Base-by-base conservation (phyloP, 495 filamentous ascomycete species). In the Trichocladium antarcticum region DNA sequence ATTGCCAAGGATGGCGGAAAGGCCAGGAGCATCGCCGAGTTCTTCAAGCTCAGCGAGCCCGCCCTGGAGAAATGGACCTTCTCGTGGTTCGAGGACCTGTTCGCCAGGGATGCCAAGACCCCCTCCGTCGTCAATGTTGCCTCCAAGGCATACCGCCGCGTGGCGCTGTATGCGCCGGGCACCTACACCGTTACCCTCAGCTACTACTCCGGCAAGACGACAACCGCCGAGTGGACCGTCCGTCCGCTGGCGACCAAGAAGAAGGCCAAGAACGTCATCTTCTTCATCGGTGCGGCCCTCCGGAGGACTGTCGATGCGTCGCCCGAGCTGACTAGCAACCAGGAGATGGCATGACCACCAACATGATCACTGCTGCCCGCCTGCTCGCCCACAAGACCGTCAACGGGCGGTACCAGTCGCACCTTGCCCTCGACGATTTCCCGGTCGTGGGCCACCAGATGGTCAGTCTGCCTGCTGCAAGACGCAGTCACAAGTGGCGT, bases 311-410 rank as follows among this genome's bases (percentile, higher is more conserved):
- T 1, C 7, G n/a, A 0, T 8, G 3, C 16, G 4, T 16, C 14
- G 19, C 9, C 16, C 7, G 0, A 6, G 15, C 27, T 58, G 9
- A 48, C 10, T 7, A 17, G 20, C 12, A 2, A 21, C 12, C 49
- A 72, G 67, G 72, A 37, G 82, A 85, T 50, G 82, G 83, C 45
- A 87, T 87, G 83, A 85, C 83, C 4, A 85, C 81, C 27, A 85
- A 85, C 65, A 87, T 87, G 83, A 74, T 75, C 47, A 75, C 72
- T 0, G 81, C 81, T 38, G 82, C 82, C n/a, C 79, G 83, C 29
- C 67, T 87, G 42, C 79, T 87, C 35, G 83, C 73, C 5, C 83
- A 87, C 67, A 81, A 83, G 70, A 76, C 72, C 37, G 72, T 85
- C 71, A 87, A 87, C 50, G 83, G 83, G 42, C 79, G 78, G 55